These are phyloP conservation scores for Cairneyella variabilis DNA, from an alignment of 495 filamentous ascomycete genomes.

Conservation along the genomic window DNA sequence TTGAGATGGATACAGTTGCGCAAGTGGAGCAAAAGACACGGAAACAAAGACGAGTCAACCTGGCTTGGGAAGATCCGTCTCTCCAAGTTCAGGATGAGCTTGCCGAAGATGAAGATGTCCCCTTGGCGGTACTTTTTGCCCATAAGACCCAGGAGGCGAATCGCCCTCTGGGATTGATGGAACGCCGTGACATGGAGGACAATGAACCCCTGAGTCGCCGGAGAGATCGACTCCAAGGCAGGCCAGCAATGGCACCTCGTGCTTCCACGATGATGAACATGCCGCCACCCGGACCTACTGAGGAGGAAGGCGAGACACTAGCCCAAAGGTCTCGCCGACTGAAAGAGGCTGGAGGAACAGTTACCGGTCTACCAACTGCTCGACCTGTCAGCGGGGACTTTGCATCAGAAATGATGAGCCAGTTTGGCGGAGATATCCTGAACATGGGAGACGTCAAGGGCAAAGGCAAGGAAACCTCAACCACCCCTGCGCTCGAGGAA, in stretches of 20 bases:
- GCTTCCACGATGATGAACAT: slow-evolving; percentile 28
- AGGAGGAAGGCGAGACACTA: slow-evolving; percentile 75
- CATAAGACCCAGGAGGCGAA: slow-evolving; percentile 52
- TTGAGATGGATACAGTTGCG: slow-evolving; percentile 87
- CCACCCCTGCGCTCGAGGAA: slow-evolving; percentile 43
- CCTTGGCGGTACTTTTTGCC: slow-evolving; percentile 75
- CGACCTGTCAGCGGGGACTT: slow-evolving; percentile 71
- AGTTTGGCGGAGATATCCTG: slow-evolving; percentile 55
- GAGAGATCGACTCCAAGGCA: slow-evolving; percentile 69
- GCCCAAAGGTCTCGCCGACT: slow-evolving; percentile 70
- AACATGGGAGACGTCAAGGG: slow-evolving; percentile 27
- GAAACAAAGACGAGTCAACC: slow-evolving; percentile 66
- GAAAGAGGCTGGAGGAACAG: slow-evolving; percentile 46
- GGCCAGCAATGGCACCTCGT: slow-evolving; percentile 15
- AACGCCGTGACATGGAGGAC: slow-evolving; percentile 80
- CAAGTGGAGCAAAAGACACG: slow-evolving; percentile 77
- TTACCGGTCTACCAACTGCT: slow-evolving; percentile 41
- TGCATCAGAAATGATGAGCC: slow-evolving; percentile 70
- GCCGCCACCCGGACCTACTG: slow-evolving; percentile 34
- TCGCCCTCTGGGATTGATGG: slow-evolving; percentile 80
- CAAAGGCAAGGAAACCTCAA: slow-evolving; percentile 18
- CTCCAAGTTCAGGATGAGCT: slow-evolving; percentile 45
- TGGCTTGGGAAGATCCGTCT: slow-evolving; percentile 82
- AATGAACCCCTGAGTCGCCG: slow-evolving; percentile 82
- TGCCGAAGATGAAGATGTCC: slow-evolving; percentile 69